Conservation (phyloP, 2,329 filamentous ascomycete species). For the Neodidymelliopsis sp. region DNA sequence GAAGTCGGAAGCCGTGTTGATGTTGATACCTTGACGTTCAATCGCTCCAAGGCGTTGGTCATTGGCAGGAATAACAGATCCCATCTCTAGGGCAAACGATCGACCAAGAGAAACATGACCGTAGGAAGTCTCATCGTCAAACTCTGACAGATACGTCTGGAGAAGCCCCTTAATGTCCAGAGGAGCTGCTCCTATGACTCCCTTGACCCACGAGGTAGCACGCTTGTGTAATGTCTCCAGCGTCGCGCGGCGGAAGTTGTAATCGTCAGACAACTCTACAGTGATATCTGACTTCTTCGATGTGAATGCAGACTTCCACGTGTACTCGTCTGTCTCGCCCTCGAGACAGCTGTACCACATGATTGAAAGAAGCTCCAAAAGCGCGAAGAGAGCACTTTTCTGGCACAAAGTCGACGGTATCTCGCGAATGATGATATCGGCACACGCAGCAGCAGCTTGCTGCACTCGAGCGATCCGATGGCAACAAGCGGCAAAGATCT, state of each 20-base stretch:
- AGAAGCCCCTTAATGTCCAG: slow-evolving; percentile 93
- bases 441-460: slow-evolving; percentile 81
- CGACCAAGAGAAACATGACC: slow-evolving; percentile 91
- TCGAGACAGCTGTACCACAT: slow-evolving; percentile 97
- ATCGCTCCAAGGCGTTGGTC: slow-evolving; percentile 86
- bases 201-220: slow-evolving; percentile 80
- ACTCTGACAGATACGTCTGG: slow-evolving; percentile 95
- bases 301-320: slow-evolving; percentile 81
- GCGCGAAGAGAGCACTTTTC: slow-evolving; percentile 86
- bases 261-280: slow-evolving; percentile 93
- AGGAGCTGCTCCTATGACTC: slow-evolving; percentile 83
- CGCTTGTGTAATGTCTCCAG: slow-evolving; percentile 78
- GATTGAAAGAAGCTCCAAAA: slow-evolving; percentile 88
- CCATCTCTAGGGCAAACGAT: slow-evolving; percentile 94
- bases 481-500: slow-evolving; percentile 87
- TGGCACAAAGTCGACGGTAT: slow-evolving; percentile 92
- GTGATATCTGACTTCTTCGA: slow-evolving; percentile 80
- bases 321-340: slow-evolving; percentile 91
- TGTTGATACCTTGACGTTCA: slow-evolving; percentile 74
- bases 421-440: slow-evolving; percentile 82
- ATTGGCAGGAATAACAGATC: slow-evolving; percentile 81
- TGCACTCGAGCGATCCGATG: slow-evolving; percentile 93
- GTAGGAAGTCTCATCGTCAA: slow-evolving; percentile 88
- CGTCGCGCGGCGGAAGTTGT: slow-evolving; percentile 79
- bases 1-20: slow-evolving; percentile 95